Conservation (phyloP, 805 yeast species). For the Osmozyma mogii region DNA sequence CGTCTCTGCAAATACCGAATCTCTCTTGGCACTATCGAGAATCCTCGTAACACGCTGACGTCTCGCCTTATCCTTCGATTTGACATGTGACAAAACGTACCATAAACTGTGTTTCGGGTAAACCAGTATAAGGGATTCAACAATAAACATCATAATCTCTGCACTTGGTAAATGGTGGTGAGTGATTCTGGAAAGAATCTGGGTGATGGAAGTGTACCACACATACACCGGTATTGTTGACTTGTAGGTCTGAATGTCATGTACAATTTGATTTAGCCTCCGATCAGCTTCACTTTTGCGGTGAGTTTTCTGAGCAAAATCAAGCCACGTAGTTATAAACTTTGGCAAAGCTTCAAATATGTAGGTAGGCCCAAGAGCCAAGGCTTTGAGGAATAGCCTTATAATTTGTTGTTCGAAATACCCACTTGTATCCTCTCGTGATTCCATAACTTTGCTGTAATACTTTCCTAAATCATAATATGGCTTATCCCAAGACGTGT, state of each 20-base stretch:
- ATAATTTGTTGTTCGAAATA: conserved; percentile 49
- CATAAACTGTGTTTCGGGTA: conserved; percentile 87
- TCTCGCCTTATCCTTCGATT: conserved; percentile 40
- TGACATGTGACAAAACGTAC: conserved; percentile 65
- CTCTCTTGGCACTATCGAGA: conserved; percentile 12
- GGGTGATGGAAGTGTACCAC: conserved; percentile 86
- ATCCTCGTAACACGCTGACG: conserved; percentile 20
- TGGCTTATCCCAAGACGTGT: conserved; percentile 65
- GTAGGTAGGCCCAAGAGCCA: conserved; percentile 54
- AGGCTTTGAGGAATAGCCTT: conserved; percentile 47
- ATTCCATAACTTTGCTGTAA: conserved; percentile 67
- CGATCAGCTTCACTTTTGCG: conserved; percentile 24
- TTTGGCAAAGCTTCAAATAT: conserved; percentile 84
- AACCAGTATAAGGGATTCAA: conserved; percentile 46
- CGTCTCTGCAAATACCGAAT: conserved; percentile 8
- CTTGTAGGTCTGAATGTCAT: conserved; percentile 38
- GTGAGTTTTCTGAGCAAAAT: conserved; percentile 41
- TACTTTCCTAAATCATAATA: conserved; percentile 75
- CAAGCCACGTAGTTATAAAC: conserved; percentile 86
- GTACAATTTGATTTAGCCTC: conserved; percentile 39
- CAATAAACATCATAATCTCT: conserved; percentile 47
- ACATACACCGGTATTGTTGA: conserved; percentile 39
- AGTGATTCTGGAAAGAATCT: conserved; percentile 69
- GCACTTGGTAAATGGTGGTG: conserved; percentile 54
- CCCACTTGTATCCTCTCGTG: conserved; percentile 45